Percentiles rank a stretch among this genome's conserved stretches.
Conservation (phyloP, 1,139 yeast species). For the Torulaspora globosa region DNA sequence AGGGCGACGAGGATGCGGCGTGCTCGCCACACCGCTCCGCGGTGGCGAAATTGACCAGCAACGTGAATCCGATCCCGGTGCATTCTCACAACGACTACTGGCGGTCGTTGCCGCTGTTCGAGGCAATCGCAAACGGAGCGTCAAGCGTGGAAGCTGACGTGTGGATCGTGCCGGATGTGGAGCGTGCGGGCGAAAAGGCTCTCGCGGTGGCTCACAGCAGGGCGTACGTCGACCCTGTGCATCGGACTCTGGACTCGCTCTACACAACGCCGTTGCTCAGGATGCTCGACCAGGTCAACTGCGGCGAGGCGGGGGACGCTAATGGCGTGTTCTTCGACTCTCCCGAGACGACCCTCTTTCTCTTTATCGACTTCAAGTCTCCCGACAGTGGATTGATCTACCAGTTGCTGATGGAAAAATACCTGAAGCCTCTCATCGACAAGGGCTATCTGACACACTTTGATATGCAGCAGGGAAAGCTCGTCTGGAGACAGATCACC, state of each 20-base stretch:
- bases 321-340: slow-evolving; percentile 46
- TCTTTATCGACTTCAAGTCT: slow-evolving; percentile 50
- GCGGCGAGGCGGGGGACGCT: slow-evolving; percentile 6
- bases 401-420: slow-evolving; percentile 35
- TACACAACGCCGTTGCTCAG: slow-evolving; percentile 53
- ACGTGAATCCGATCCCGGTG: slow-evolving; percentile 45
- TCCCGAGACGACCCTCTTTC: slow-evolving; percentile 41
- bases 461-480: slow-evolving; percentile 28
- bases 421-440: slow-evolving; percentile 38
- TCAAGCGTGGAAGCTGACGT: slow-evolving; percentile 69
- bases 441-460: slow-evolving; percentile 40
- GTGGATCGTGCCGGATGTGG: slow-evolving; percentile 46
- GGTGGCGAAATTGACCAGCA: slow-evolving; percentile 42
- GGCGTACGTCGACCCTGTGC: slow-evolving; percentile 41
- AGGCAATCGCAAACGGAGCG: slow-evolving; percentile 57
- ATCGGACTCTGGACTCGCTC: slow-evolving; percentile 46
- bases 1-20: background rate
- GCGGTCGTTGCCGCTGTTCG: slow-evolving; percentile 58
- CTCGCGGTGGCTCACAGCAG: slow-evolving; percentile 68
- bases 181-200: slow-evolving; percentile 33
- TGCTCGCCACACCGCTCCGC: slow-evolving; percentile 19
- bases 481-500: slow-evolving; percentile 43
- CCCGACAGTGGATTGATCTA: slow-evolving; percentile 38
- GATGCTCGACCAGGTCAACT: slow-evolving; percentile 45
- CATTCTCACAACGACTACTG: slow-evolving; percentile 80